Evolutionary conservation across 2,329 filamentous ascomycete species (phyloP), one percentile per base, ranked within the genome.

Genomic region (Fusarium sp.): DNA sequence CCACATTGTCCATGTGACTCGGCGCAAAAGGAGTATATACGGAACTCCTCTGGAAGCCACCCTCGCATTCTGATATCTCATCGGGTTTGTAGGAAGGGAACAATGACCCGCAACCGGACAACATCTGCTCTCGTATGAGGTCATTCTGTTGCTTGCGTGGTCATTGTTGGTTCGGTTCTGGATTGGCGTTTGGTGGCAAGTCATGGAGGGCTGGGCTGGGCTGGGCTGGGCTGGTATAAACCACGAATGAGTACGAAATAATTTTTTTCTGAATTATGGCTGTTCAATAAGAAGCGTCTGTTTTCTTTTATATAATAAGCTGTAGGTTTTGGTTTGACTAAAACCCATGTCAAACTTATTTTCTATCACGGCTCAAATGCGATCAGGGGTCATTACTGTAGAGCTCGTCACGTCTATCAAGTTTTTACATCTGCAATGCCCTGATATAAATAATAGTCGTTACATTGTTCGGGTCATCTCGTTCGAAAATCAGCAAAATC

Each of bases 151-250:
- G 46, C 49, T 67, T 59, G 28, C 22, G 36, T 39, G 38, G 31
- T 36, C 13, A 32, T 38, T 56, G 54, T 67, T 56, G 46, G 54
- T 63, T 61, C 19, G 66, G 59, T 61, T 61, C 64, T 58, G 64
- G 64, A 60, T 67, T 60, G 68, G 68, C 68, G 68, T 70, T 70
- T 51, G 58, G 54, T 52, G 51, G 66, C 50, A 69, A 61, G 65
- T 64, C 65, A 49, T 51, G 54, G 47, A 42, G 45, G 57, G 35
- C 26, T 44, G 26, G 52, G 19, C 19, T 58, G 29, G 31, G 11
- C 32, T 52, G 53, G 46, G 26, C 48, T 58, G 51, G 64, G 55
- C 55, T 58, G 51, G 61, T 58, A 58, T 65, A 54, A 65, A 58
- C 53, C 45, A 57, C 28, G 50, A 48, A 54, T 32, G 54, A 53